phyloP scores from a whole-genome alignment of 192 early-diverging fungal species.

The Coemansia sp. region DNA sequence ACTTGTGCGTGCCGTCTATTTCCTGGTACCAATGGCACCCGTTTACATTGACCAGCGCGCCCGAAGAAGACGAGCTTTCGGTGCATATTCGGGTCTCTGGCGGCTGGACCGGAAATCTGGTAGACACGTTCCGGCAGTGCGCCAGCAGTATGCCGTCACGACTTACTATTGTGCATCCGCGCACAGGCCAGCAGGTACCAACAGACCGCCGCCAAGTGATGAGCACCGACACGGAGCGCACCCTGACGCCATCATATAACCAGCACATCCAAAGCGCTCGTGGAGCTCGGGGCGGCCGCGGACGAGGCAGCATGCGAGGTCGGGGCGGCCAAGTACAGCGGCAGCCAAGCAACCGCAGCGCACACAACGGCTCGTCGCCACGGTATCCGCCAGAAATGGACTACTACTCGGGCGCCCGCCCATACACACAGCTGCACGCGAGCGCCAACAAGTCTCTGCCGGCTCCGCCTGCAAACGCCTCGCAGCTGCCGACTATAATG shows the following conservation, averaged over 20 bases:
- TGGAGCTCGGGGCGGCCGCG: not conserved
- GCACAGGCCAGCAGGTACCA: not conserved
- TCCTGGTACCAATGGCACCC: constrained; percentile 76
- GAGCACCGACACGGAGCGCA: constrained; percentile 10
- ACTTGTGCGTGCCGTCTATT: constrained; percentile 69
- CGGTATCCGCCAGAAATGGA: constrained; percentile 28
- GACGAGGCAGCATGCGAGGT: not conserved
- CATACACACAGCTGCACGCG: not conserved
- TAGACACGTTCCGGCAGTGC: constrained; percentile 21
- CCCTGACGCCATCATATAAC: constrained; percentile 12
- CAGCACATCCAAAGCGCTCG: not conserved
- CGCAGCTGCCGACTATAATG: constrained; percentile 58
- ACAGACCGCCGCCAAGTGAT: not conserved
- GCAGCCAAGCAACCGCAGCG: constrained; percentile 9
- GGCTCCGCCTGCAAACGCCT: not conserved
- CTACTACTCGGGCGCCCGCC: constrained; percentile 5
- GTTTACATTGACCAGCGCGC: constrained; percentile 80
- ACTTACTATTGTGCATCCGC: not conserved
- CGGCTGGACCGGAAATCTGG: constrained; percentile 68
- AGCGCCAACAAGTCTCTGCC: constrained; percentile 20
- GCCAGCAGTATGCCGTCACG: not conserved
- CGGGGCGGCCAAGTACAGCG: constrained; percentile 2
- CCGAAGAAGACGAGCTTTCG: constrained; percentile 70
- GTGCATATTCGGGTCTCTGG: constrained; percentile 75
- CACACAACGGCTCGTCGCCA: not conserved